Percentiles rank a stretch among this genome's conserved stretches.
Conservation (phyloP, 2,329 filamentous ascomycete species). For the Monilinia fructigena region DNA sequence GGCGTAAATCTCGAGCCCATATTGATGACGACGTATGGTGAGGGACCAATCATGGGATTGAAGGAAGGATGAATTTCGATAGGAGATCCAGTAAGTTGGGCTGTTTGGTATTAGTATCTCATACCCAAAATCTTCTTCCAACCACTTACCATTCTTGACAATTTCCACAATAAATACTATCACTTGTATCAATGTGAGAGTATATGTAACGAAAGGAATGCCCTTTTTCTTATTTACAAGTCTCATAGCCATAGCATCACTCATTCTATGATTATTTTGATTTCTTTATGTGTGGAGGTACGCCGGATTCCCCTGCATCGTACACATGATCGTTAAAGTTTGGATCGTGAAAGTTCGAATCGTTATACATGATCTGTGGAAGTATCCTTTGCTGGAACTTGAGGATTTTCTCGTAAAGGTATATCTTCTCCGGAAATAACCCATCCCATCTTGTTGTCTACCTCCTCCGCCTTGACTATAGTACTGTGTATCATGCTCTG, state of each 20-base stretch:
- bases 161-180: conserved; percentile 88
- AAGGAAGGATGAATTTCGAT: conserved; percentile 66
- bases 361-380: conserved; percentile 21
- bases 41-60: conserved; percentile 97
- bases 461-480: conserved; percentile 48
- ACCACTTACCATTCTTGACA: conserved; percentile 72
- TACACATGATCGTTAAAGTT: conserved; percentile 60
- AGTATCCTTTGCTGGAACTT: conserved; percentile 35
- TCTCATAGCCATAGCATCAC: conserved; percentile 57
- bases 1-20: conserved; percentile 92
- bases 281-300: conserved; percentile 30
- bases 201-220: conserved; percentile 79
- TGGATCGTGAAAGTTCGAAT: conserved; percentile 39
- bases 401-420: conserved; percentile 53
- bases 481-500: conserved; percentile 58
- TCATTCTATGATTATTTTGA: conserved; percentile 45
- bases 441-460: conserved; percentile 41
- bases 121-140: neutral
- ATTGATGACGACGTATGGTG: conserved; percentile 85
- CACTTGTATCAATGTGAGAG: conserved; percentile 73
- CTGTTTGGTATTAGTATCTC: conserved; percentile 44
- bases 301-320: conserved; percentile 48
- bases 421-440: conserved; percentile 51
- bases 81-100: conserved; percentile 68
- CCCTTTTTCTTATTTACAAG: conserved; percentile 38